Conservation (phyloP, 495 filamentous ascomycete species). For the Delitschia confertaspora region DNA sequence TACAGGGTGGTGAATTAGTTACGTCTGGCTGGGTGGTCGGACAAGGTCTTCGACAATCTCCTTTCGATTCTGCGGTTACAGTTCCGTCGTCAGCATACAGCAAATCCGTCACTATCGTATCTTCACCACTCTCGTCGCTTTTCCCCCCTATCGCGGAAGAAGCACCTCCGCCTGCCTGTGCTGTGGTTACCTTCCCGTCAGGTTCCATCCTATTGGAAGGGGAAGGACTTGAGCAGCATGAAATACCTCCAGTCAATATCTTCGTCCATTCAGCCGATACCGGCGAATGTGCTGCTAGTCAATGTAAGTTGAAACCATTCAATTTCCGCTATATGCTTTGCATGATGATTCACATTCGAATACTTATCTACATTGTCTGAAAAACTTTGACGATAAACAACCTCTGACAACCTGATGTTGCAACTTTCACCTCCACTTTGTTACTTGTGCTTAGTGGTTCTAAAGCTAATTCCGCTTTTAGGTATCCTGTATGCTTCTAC, state of each 20-base stretch:
- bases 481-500: conserved; percentile 25
- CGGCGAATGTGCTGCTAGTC: conserved; percentile 74
- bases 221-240: conserved; percentile 26
- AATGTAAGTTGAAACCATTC: conserved; percentile 62
- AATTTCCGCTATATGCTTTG: conserved; percentile 14
- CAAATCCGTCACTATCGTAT: conserved; percentile 55
- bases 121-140: conserved; percentile 53
- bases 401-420: conserved; percentile 82
- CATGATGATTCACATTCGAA: conserved; percentile 72
- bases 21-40: conserved; percentile 50
- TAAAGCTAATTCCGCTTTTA: conserved; percentile 3
- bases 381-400: conserved; percentile 68
- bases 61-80: conserved; percentile 11
- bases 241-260: conserved; percentile 55
- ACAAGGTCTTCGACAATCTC: conserved; percentile 17
- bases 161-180: conserved; percentile 61
- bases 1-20: conserved; percentile 54
- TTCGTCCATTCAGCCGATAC: conserved; percentile 75
- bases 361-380: conserved; percentile 99
- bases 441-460: background rate
- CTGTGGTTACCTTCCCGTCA: conserved; percentile 61
- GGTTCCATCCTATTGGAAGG: conserved; percentile 34
- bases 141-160: conserved; percentile 69
- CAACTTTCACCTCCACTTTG: conserved; percentile 1
- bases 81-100: too few relatives aligned